These are phyloP conservation scores for Aspergillus saccharolyticus DNA, from an alignment of 495 filamentous ascomycete genomes.

Conservation along the genomic window DNA sequence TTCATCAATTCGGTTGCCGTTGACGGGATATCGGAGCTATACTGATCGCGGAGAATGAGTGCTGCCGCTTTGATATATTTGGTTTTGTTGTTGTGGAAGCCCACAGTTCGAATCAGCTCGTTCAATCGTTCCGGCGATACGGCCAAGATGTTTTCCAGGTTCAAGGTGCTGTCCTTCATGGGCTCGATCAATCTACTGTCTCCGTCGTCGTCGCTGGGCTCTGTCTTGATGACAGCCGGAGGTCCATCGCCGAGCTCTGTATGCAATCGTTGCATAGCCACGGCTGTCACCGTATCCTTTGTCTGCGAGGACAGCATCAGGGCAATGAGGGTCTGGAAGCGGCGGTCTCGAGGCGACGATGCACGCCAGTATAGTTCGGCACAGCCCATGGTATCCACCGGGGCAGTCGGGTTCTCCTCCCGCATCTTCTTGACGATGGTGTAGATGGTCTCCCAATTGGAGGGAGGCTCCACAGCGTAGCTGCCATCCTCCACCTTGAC, in stretches of 20 bases:
- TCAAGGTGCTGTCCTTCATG: slow-evolving; percentile 55
- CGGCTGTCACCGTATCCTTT: slow-evolving; percentile 88
- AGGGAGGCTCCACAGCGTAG: slow-evolving; percentile 58
- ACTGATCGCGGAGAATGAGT: slow-evolving; percentile 63
- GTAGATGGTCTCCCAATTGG: slow-evolving; percentile 84
- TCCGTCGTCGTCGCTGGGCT: slow-evolving; percentile 9
- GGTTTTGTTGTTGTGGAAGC: slow-evolving; percentile 97
- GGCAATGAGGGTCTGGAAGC: slow-evolving; percentile 87
- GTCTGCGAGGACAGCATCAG: slow-evolving; percentile 97
- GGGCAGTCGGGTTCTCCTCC: slow-evolving; percentile 61
- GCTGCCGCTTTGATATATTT: slow-evolving; percentile 80
- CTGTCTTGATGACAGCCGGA: slow-evolving; percentile 12
- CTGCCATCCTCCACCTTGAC: slow-evolving; percentile 52
- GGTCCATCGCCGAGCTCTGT: slow-evolving; percentile 55
- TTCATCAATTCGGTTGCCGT: slow-evolving; percentile 71
- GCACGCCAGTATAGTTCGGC: slow-evolving; percentile 57
- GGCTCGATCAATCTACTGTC: slow-evolving; percentile 22
- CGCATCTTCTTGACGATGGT: slow-evolving; percentile 74
- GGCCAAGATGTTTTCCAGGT: slow-evolving; percentile 71
- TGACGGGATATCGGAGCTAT: slow-evolving; percentile 73
- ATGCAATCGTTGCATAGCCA: slow-evolving; percentile 75
- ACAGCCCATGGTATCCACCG: slow-evolving; percentile 98
- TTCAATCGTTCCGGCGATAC: slow-evolving; percentile 67
- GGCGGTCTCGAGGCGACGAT: slow-evolving; percentile 51
- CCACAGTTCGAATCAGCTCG: slow-evolving; percentile 73